Evolutionary conservation across 148 eudicot genomes (phyloP).

Genomic region (Rhododendron simsii): DNA sequence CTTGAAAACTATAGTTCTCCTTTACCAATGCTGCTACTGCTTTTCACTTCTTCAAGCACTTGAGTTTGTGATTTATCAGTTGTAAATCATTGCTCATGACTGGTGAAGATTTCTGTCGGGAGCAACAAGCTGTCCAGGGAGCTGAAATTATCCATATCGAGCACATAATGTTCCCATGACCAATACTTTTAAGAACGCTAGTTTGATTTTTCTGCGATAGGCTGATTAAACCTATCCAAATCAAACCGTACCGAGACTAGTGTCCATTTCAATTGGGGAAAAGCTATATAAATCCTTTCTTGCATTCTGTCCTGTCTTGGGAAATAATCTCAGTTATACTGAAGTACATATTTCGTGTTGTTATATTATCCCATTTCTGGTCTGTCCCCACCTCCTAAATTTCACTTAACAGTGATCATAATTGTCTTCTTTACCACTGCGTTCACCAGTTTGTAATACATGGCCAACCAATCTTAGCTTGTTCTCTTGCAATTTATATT

Average conservation of each 20-base stretch:
- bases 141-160: background rate
- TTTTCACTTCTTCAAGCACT: background rate
- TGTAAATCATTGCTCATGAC: background rate
- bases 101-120: slow-evolving; percentile 1
- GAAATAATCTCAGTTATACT: background rate
- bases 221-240: background rate
- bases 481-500: background rate
- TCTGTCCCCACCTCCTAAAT: background rate
- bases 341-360: background rate
- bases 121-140: background rate
- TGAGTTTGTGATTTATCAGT: background rate
- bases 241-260: background rate
- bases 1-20: background rate
- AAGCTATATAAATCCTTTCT: background rate
- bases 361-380: background rate
- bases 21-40: background rate
- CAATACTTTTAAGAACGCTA: background rate
- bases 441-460: background rate
- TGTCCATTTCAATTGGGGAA: background rate
- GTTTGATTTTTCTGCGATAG: background rate
- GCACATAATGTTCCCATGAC: background rate
- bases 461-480: background rate
- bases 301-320: background rate
- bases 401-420: background rate
- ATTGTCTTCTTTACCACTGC: background rate